phyloP scores from a whole-genome alignment of 2,329 filamentous ascomycete species.

The Eutypella sp. region DNA sequence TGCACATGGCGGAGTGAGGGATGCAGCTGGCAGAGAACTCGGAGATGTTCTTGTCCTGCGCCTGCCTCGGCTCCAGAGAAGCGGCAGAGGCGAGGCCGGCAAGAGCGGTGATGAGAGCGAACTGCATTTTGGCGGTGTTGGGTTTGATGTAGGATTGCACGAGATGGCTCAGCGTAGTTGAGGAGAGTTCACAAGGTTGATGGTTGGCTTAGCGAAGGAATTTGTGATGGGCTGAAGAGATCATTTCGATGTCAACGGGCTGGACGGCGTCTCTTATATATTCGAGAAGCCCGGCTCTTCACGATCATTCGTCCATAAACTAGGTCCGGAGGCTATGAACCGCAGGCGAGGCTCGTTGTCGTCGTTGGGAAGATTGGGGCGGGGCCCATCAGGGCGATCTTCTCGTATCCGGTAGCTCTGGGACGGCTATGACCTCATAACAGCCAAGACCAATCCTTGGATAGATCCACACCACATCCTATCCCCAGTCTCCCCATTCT shows the following conservation, averaged over 20 bases:
- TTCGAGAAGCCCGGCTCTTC: background rate
- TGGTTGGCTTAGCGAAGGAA: background rate
- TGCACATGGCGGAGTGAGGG: conserved; percentile 5
- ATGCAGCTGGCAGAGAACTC: conserved; percentile 8
- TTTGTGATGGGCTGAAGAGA: background rate
- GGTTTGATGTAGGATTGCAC: background rate
- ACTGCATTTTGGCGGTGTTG: conserved; percentile 6
- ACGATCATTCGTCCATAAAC: background rate
- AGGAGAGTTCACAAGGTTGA: background rate
- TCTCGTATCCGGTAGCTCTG: conserved; percentile 7
- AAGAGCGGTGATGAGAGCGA: conserved; percentile 5
- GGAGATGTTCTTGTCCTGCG: background rate
- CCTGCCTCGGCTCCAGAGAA: conserved; percentile 5
- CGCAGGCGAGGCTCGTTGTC: background rate
- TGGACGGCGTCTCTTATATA: conserved; percentile 1
- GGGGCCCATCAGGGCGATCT: conserved; percentile 1
- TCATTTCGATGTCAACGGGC: background rate
- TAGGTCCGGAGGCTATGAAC: background rate
- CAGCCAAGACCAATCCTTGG: background rate
- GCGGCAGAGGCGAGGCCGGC: conserved; percentile 5
- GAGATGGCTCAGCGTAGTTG: background rate
- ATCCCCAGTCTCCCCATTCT: too few species aligned
- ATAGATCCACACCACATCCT: background rate
- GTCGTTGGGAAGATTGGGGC: background rate
- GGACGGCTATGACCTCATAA: background rate